phyloP scores from a whole-genome alignment of 495 filamentous ascomycete species.

The Penicillium atrosanguineum region DNA sequence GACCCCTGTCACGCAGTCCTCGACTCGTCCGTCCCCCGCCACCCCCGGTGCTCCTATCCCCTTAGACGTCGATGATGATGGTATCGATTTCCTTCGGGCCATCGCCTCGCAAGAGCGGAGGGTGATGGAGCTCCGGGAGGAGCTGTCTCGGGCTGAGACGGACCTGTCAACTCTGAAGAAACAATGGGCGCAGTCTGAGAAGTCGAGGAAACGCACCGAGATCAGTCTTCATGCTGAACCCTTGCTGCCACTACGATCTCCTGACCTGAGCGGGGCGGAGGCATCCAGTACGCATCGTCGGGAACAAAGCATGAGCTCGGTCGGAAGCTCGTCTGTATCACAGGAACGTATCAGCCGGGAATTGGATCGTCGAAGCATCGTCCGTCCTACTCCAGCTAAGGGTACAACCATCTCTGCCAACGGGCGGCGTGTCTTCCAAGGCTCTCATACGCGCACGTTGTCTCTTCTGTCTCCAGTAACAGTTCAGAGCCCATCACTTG shows the following conservation, averaged over 20 bases:
- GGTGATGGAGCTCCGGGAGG: constrained; percentile 88
- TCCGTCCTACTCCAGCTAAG: constrained; percentile 32
- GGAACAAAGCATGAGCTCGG: constrained; percentile 33
- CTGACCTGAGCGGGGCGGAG: constrained; percentile 26
- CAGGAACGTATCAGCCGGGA: constrained; percentile 44
- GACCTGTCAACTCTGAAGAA: constrained; percentile 77
- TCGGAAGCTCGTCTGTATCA: constrained; percentile 30
- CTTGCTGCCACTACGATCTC: constrained; percentile 54
- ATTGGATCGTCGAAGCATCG: constrained; percentile 47
- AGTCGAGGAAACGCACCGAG: constrained; percentile 70
- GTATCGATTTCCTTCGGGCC: constrained; percentile 77
- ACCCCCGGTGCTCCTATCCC: constrained; percentile 43
- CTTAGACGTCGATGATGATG: constrained; percentile 49
- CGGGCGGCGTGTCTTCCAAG: constrained; percentile 62
- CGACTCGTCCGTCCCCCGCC: constrained; percentile 28
- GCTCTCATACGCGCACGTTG: constrained; percentile 76
- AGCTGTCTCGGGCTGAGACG: constrained; percentile 73
- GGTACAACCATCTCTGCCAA: constrained; percentile 43
- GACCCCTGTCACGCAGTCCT: constrained; percentile 38
- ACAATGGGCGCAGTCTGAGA: constrained; percentile 77
- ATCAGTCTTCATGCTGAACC: constrained; percentile 53
- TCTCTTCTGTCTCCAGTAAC: constrained; percentile 75
- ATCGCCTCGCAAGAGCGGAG: constrained; percentile 91
- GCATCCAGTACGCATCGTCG: constrained; percentile 20
- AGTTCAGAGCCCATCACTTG: constrained; percentile 6